Base-by-base conservation (phyloP, 768 basidiomycete species). In the Amanita rubescens region DNA sequence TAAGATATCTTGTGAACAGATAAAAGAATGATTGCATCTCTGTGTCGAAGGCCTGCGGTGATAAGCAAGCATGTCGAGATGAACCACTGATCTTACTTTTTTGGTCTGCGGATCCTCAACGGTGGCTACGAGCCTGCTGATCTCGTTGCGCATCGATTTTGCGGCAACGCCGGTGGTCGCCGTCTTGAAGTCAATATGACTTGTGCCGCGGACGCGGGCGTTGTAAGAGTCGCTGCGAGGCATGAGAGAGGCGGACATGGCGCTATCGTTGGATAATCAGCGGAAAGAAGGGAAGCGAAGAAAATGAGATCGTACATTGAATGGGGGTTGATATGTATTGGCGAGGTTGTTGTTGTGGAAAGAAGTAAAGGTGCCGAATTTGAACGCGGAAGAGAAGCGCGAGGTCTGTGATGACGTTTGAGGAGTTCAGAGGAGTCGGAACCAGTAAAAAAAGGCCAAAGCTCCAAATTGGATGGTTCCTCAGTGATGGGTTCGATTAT, bases 131-230 rank as follows among this genome's bases (percentile, higher is more conserved):
- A 99, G 89, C 65, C 82, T 82, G 69, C 87, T 87, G 73, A 99
- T 87, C 76, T 98, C 96, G 68, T 97, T 96, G 76, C 93, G 85
- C 95, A 97, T 97, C 53, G 93, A 78, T 76, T 96, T 97, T 60
- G 90, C 88, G 24, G 90, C 87, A 59, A 94, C 86, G 59, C 91
- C 92, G 51, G 92, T 94, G 49, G 83, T 94, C 58, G 95, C 95
- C n/a, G 92, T 94, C 78, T 94, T 94, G 83, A 95, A 95, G 73
- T 97, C 89, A 75, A 90, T 85, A 68, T 90, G 87, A 60, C 80
- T 83, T 51, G 83, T 81, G 59, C 88, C 88, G 55, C 88, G 82
- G 51, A 79, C 80, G 57, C 87, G 84, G 64, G 82, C 76, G 60
- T 77, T 81, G 79, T 86, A 74, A 54, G 85, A 78, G 58, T 89